These are phyloP conservation scores for Kurtzmaniella quercitrusa DNA, from an alignment of 1,139 yeast genomes.

Conservation along the genomic window DNA sequence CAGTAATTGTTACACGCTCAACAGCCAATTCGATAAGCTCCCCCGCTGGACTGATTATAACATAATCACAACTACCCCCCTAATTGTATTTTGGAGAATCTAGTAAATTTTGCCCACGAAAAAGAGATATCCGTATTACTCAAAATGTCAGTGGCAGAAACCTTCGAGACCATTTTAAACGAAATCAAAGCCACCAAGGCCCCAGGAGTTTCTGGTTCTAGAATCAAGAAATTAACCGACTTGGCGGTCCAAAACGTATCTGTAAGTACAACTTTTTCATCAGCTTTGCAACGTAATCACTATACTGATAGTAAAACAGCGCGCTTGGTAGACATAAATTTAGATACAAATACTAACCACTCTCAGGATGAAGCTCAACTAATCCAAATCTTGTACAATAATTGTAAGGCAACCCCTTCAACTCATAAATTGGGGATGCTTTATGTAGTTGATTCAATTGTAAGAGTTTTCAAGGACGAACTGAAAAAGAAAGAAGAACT, in stretches of 20 bases:
- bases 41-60: background rate
- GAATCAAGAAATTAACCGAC: slow-evolving; percentile 81
- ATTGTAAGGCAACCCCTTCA: slow-evolving; percentile 70
- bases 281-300: background rate
- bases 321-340: background rate
- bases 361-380: slow-evolving; percentile 50
- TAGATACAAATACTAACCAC: slow-evolving; percentile 5
- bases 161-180: slow-evolving; percentile 65
- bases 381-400: slow-evolving; percentile 56
- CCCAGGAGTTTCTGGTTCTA: slow-evolving; percentile 94
- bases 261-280: slow-evolving; percentile 15
- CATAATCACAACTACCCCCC: background rate
- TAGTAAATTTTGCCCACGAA: background rate
- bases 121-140: too few relatives aligned
- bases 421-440: slow-evolving; percentile 86
- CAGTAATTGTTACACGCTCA: background rate
- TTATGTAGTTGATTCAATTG: slow-evolving; percentile 89
- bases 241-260: slow-evolving; percentile 68
- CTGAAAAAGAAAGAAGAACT: slow-evolving; percentile 52
- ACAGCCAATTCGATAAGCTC: background rate
- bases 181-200: slow-evolving; percentile 76
- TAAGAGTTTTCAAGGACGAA: slow-evolving; percentile 78
- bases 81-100: background rate
- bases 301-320: background rate
- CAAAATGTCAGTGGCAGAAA: slow-evolving; percentile 42